These are phyloP conservation scores for Kodamaea sp. DNA, from an alignment of 1,139 yeast species.

Conservation along the genomic window DNA sequence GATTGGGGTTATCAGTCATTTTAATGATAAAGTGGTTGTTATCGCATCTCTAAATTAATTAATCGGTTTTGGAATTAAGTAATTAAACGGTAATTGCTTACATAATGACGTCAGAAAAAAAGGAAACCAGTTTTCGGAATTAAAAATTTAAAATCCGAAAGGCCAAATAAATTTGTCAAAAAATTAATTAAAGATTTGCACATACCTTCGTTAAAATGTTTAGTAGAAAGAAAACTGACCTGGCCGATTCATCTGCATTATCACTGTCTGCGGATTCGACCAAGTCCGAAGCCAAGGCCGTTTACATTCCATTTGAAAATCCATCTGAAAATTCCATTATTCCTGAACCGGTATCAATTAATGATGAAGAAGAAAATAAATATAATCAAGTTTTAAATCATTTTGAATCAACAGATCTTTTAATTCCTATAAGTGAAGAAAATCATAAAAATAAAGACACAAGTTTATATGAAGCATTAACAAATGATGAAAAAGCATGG, in stretches of 20 bases:
- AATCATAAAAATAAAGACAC: conserved; percentile 26
- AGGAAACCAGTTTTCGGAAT: not conserved
- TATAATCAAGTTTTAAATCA: conserved; percentile 16
- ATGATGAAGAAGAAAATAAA: conserved; percentile 19
- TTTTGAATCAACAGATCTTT: conserved; percentile 33
- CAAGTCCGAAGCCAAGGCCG: conserved; percentile 12
- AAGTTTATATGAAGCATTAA: conserved; percentile 18
- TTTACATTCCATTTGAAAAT: conserved; percentile 47
- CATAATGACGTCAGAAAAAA: not conserved
- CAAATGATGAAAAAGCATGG: conserved; percentile 40
- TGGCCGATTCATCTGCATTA: too few species aligned
- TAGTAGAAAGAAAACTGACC: conserved; percentile 2
- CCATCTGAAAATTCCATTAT: conserved; percentile 48
- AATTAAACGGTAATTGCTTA: not conserved
- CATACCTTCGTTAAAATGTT: conserved; percentile 3
- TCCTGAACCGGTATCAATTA: conserved; percentile 50
- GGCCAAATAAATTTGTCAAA: not conserved
- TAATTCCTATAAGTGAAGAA: conserved; percentile 34
- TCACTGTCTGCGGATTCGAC: too few species aligned
- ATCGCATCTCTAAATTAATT: not conserved
- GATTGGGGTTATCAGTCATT: not conserved
- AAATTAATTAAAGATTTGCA: too few species aligned
- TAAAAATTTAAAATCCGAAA: not conserved
- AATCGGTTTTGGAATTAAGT: not conserved
- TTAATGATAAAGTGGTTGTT: too few species aligned